Evolutionary conservation across 257 asterid species (phyloP).

Genomic region (Thymus mandschuricus): DNA sequence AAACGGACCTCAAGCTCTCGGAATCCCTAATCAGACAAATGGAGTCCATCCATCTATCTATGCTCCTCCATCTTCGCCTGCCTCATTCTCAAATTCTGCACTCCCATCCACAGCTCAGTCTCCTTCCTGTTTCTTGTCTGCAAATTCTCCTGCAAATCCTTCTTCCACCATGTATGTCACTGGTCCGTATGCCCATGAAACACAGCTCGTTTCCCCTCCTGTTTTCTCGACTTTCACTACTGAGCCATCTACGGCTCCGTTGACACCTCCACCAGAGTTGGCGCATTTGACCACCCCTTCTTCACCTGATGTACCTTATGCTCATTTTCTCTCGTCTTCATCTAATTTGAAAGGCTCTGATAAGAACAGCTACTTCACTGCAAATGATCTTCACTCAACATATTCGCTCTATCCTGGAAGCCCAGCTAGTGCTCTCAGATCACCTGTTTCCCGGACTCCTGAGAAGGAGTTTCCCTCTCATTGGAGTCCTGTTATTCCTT

Average conservation of each 20-base stretch:
- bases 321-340: conserved; percentile 74
- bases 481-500: conserved; percentile 55
- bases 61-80: conserved; percentile 93
- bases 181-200: conserved; percentile 88
- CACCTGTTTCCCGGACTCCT: conserved; percentile 62
- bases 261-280: conserved; percentile 86
- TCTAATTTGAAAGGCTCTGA: conserved; percentile 43
- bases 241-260: conserved; percentile 88
- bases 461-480: conserved; percentile 55
- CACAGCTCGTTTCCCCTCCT: conserved; percentile 88
- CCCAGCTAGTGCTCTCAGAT: conserved; percentile 69
- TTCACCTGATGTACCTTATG: conserved; percentile 90
- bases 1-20: conserved; percentile 61
- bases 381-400: conserved; percentile 68
- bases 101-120: conserved; percentile 84
- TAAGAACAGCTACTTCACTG: conserved; percentile 43
- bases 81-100: conserved; percentile 74
- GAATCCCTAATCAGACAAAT: conserved; percentile 63
- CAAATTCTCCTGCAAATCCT: conserved; percentile 77
- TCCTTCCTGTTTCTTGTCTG: conserved; percentile 73
- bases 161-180: conserved; percentile 73
- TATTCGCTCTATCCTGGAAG: conserved; percentile 77
- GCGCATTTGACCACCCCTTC: conserved; percentile 94
- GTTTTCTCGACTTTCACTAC: conserved; percentile 88
- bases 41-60: conserved; percentile 50